Evolutionary conservation across 2,329 filamentous ascomycete species (phyloP).

Genomic region (Sarocladium kiliense): DNA sequence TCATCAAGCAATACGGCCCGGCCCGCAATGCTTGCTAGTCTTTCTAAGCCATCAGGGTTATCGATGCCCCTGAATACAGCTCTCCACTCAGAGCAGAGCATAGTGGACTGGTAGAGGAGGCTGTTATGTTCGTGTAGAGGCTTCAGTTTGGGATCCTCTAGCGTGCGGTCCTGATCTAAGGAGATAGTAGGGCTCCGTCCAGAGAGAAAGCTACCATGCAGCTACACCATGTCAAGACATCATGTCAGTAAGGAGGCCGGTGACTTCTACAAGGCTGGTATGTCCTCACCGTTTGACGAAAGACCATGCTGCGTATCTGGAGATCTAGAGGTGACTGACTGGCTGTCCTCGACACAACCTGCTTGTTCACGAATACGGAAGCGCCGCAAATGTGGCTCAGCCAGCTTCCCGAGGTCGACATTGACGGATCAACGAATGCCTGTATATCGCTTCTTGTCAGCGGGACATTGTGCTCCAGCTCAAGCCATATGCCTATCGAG

Average conservation of each 20-base stretch:
- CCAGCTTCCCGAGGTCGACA: slow-evolving; percentile 2
- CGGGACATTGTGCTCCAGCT: no score
- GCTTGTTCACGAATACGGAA: background rate
- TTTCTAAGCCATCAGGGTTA: background rate
- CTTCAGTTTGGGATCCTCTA: background rate
- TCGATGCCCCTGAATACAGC: background rate
- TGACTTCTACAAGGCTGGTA: background rate
- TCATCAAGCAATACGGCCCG: background rate
- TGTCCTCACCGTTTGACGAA: background rate
- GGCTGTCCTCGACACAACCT: background rate
- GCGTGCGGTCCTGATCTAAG: background rate
- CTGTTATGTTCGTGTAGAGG: background rate
- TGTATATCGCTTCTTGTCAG: background rate
- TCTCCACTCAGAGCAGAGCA: background rate
- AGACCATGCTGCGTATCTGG: slow-evolving; percentile 3
- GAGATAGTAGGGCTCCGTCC: background rate
- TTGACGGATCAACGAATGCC: background rate
- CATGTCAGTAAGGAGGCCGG: background rate
- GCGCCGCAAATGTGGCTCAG: background rate
- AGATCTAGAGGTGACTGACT: background rate
- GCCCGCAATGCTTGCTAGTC: background rate
- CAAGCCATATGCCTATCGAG: no score
- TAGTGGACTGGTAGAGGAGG: background rate
- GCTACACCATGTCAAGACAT: background rate
- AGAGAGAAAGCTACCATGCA: background rate